Percentiles rank a stretch among this genome's conserved stretches.
phyloP scores from a whole-genome alignment of 345 rosid genomes.

The Ailanthus altissimus region DNA sequence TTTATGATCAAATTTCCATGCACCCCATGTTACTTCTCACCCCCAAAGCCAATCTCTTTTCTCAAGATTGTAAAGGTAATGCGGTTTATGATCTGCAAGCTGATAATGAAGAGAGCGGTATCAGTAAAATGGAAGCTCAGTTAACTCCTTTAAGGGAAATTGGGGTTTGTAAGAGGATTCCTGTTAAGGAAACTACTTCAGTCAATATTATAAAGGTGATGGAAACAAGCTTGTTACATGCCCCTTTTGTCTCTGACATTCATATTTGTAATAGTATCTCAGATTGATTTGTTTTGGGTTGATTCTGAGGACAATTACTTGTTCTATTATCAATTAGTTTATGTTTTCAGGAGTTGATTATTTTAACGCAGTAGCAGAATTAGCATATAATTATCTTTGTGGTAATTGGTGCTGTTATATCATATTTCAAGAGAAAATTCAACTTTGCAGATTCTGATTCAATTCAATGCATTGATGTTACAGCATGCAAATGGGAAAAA shows the following conservation, averaged over 20 bases:
- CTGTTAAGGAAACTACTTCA: slow-evolving; percentile 24
- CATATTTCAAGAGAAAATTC: too few relatives aligned
- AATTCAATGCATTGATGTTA: background rate
- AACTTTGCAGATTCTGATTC: background rate
- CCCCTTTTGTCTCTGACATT: background rate
- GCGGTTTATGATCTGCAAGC: background rate
- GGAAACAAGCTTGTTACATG: background rate
- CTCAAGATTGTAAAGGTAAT: background rate
- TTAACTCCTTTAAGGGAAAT: too few relatives aligned
- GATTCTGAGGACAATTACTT: too few relatives aligned
- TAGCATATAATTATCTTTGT: too few relatives aligned
- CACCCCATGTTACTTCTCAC: background rate
- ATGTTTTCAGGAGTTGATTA: too few relatives aligned
- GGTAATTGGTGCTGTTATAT: too few relatives aligned
- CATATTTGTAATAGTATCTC: background rate
- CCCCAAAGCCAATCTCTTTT: background rate
- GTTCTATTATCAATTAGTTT: too few relatives aligned
- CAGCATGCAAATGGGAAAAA: slow-evolving; percentile 12
- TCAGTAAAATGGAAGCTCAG: background rate
- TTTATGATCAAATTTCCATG: background rate
- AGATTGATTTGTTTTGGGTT: too few relatives aligned
- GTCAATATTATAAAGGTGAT: slow-evolving; percentile 18
- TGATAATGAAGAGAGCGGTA: background rate
- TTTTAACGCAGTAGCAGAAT: too few relatives aligned
- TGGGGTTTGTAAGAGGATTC: slow-evolving; percentile 20